These are phyloP conservation scores for Fusarium sp. DNA, from an alignment of 2,329 filamentous ascomycete genomes.

Conservation along the genomic window DNA sequence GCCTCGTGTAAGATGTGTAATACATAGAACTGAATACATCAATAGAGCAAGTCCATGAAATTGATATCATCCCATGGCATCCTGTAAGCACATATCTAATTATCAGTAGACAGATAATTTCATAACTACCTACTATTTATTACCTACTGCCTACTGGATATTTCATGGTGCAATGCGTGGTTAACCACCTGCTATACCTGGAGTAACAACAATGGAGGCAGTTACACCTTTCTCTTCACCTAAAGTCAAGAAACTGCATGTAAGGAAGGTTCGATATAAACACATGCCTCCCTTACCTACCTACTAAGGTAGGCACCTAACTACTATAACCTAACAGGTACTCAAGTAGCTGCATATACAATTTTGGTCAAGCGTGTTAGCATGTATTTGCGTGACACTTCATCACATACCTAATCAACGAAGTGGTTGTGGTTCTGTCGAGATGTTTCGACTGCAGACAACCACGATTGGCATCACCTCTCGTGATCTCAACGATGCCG, in stretches of 20 bases:
- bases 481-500: conserved; percentile 38
- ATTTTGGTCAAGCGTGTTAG: no score
- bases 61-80: no score
- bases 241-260: not conserved
- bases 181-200: not conserved
- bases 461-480: conserved; percentile 36
- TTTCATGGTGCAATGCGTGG: not conserved
- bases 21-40: no score
- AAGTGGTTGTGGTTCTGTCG: not conserved
- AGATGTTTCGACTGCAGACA: conserved; percentile 43
- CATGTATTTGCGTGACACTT: not conserved
- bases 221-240: not conserved
- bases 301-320: no score
- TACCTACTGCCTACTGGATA: not conserved
- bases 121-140: not conserved
- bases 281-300: no score
- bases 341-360: no score
- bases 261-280: not conserved
- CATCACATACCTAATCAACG: not conserved
- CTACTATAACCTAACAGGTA: no score
- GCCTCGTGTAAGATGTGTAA: no score
- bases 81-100: no score
- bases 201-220: not conserved
- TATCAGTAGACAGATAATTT: not conserved
- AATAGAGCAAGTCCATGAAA: no score